Conservation (phyloP, 768 basidiomycete species). For the Phallus indusiatus region DNA sequence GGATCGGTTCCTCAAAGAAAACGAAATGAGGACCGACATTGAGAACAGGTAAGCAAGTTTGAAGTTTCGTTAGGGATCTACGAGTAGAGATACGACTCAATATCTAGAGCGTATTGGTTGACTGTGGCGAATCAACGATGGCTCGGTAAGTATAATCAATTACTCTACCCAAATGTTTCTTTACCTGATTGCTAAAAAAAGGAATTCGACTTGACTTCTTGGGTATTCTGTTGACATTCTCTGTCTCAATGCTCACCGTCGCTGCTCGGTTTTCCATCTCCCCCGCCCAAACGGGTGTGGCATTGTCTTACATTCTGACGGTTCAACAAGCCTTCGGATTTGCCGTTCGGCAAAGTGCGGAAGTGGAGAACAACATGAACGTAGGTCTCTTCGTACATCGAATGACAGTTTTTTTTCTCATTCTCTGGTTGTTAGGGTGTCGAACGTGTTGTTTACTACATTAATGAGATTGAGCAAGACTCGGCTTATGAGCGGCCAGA, state of each 20-base stretch:
- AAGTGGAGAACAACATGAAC: slow-evolving; percentile 93
- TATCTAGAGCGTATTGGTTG: slow-evolving; percentile 68
- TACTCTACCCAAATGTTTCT: slow-evolving; percentile 7
- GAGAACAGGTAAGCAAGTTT: slow-evolving; percentile 59
- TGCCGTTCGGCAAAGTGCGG: slow-evolving; percentile 69
- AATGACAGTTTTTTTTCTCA: not conserved
- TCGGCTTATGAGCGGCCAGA: slow-evolving; percentile 58
- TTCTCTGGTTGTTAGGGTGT: slow-evolving; percentile 34
- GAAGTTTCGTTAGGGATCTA: not conserved
- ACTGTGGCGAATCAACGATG: slow-evolving; percentile 67
- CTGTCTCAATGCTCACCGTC: slow-evolving; percentile 72
- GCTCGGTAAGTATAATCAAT: slow-evolving; percentile 27
- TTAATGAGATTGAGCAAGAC: slow-evolving; percentile 73
- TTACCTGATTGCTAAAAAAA: slow-evolving; percentile 49
- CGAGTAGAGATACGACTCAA: not conserved
- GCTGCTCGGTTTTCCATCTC: slow-evolving; percentile 65
- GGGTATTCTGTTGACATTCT: slow-evolving; percentile 61
- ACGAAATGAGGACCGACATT: slow-evolving; percentile 63
- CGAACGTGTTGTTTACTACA: slow-evolving; percentile 77
- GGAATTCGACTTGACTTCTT: slow-evolving; percentile 85
- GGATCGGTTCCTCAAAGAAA: slow-evolving; percentile 67
- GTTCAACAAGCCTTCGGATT: slow-evolving; percentile 71
- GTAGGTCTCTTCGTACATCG: slow-evolving; percentile 19
- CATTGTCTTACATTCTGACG: slow-evolving; percentile 70
- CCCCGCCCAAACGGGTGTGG: slow-evolving; percentile 68